Percentiles rank a stretch among this genome's conserved stretches.
These are phyloP conservation scores for Flaveria trinervia DNA, from an alignment of 129 eudicot species.

Conservation along the genomic window DNA sequence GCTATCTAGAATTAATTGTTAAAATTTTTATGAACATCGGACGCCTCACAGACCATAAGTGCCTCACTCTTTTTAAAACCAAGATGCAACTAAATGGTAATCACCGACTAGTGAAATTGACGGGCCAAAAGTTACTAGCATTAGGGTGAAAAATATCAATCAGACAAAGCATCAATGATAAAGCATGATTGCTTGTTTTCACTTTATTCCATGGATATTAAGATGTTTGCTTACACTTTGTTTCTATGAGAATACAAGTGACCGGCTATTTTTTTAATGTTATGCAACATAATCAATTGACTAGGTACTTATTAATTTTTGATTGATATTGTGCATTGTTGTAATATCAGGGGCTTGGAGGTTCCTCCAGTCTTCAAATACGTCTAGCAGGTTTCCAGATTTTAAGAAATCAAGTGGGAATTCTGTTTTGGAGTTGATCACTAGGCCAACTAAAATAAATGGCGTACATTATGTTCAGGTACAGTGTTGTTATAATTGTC, in stretches of 20 bases:
- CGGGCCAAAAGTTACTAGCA: background rate
- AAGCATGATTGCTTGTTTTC: too few species aligned
- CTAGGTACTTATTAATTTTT: slow-evolving; percentile 1
- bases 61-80: background rate
- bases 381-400: slow-evolving; percentile 72
- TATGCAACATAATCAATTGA: slow-evolving; percentile 13
- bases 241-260: background rate
- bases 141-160: background rate
- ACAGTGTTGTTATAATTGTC: slow-evolving; percentile 21
- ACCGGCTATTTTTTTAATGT: background rate
- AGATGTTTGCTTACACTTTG: slow-evolving; percentile 17
- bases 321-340: slow-evolving; percentile 23
- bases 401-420: slow-evolving; percentile 75
- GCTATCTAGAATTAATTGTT: too few species aligned
- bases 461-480: slow-evolving; percentile 99
- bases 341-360: slow-evolving; percentile 75
- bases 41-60: too few species aligned
- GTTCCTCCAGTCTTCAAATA: slow-evolving; percentile 64
- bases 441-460: slow-evolving; percentile 87
- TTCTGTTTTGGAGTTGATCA: slow-evolving; percentile 78
- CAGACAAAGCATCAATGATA: too few species aligned
- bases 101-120: background rate
- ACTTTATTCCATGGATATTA: background rate
- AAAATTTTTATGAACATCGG: background rate
- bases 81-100: background rate